phyloP scores from a whole-genome alignment of 1,284 basidiomycete species.

The Rugosomyces carneus region DNA sequence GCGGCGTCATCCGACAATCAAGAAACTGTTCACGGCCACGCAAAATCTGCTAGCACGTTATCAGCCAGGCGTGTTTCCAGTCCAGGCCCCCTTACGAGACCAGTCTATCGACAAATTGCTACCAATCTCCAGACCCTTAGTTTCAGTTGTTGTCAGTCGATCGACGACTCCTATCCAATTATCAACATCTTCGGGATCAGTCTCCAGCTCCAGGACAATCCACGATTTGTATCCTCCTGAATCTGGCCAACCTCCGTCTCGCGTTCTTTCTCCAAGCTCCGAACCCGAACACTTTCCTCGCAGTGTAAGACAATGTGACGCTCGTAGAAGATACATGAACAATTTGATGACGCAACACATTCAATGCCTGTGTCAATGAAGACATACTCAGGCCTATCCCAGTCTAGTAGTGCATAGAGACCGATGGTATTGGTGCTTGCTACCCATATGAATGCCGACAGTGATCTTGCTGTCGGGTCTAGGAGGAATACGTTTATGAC shows the following conservation, averaged over 20 bases:
- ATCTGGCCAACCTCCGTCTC: neutral
- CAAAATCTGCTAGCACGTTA: conserved; percentile 10
- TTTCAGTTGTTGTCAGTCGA: conserved; percentile 4
- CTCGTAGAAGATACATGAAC: conserved; percentile 63
- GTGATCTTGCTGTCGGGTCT: conserved; percentile 52
- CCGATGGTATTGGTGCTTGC: conserved; percentile 45
- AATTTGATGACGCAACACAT: conserved; percentile 62
- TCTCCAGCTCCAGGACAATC: conserved; percentile 3
- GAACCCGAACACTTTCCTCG: conserved; percentile 43
- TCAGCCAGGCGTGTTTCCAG: conserved; percentile 10
- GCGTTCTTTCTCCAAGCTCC: conserved; percentile 9
- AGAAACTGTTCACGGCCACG: conserved; percentile 2
- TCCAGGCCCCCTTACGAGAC: conserved; percentile 15
- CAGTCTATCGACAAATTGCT: no score
- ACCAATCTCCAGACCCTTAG: conserved; percentile 11
- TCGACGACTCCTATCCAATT: conserved; percentile 9
- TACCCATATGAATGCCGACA: conserved; percentile 65
- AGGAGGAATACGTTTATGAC: conserved; percentile 76
- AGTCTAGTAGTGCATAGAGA: conserved; percentile 61
- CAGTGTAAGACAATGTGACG: conserved; percentile 65
- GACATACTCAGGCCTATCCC: conserved; percentile 56
- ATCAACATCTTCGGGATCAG: conserved; percentile 10
- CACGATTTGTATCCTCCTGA: neutral
- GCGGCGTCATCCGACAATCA: conserved; percentile 4
- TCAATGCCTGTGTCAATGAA: conserved; percentile 67